phyloP scores from a whole-genome alignment of 768 basidiomycete species.

The Lactarius deliciosus region DNA sequence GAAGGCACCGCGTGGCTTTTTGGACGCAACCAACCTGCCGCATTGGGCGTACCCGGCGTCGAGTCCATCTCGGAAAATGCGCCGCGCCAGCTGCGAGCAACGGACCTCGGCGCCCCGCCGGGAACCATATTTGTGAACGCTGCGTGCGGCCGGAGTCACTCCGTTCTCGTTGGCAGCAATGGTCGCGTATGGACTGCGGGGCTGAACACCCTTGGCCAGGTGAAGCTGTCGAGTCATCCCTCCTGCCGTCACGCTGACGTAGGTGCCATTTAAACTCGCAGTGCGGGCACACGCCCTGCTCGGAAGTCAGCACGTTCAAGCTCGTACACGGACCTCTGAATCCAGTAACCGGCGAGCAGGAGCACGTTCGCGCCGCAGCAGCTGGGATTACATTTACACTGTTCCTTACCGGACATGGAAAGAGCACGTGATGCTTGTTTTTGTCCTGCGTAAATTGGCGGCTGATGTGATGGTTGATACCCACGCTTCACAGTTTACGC shows the following conservation, averaged over 20 bases:
- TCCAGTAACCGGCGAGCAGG: slow-evolving; percentile 49
- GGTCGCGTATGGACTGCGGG: slow-evolving; percentile 87
- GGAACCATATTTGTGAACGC: slow-evolving; percentile 65
- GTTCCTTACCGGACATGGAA: slow-evolving; percentile 79
- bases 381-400: slow-evolving; percentile 86
- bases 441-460: slow-evolving; percentile 4
- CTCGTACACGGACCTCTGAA: slow-evolving; percentile 51
- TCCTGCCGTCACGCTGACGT: not conserved
- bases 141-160: slow-evolving; percentile 81
- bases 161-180: slow-evolving; percentile 75
- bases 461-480: slow-evolving; percentile 12
- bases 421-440: slow-evolving; percentile 46
- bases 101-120: slow-evolving; percentile 60
- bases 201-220: slow-evolving; percentile 78
- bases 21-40: slow-evolving; percentile 74
- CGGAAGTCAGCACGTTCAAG: slow-evolving; percentile 69
- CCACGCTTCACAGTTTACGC: slow-evolving; percentile 60
- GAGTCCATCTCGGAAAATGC: slow-evolving; percentile 67
- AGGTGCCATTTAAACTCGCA: slow-evolving; percentile 6
- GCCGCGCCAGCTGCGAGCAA: slow-evolving; percentile 59
- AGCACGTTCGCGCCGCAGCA: slow-evolving; percentile 67
- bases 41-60: slow-evolving; percentile 57
- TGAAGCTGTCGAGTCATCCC: slow-evolving; percentile 34
- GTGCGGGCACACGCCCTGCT: slow-evolving; percentile 36
- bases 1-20: slow-evolving; percentile 87